phyloP scores from a whole-genome alignment of 768 basidiomycete species.

The Mycena olivaceomarginata region DNA sequence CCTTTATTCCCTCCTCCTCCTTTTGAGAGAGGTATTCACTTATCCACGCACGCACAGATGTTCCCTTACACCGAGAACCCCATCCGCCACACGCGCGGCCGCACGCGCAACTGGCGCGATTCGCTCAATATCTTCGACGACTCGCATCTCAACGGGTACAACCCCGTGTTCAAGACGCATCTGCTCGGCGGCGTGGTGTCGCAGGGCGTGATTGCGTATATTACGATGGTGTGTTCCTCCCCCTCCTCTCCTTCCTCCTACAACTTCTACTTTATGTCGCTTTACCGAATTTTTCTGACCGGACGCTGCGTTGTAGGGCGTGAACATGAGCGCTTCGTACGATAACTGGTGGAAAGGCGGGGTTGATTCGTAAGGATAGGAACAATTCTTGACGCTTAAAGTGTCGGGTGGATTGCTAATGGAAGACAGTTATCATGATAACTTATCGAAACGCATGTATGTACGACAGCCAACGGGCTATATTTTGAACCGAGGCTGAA shows the following conservation, averaged over 20 bases:
- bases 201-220: constrained; percentile 72
- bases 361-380: neutral
- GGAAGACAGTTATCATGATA: neutral
- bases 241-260: too few relatives aligned
- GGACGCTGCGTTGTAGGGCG: constrained; percentile 32
- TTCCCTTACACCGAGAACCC: constrained; percentile 71
- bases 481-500: neutral
- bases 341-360: constrained; percentile 50
- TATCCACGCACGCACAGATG: constrained; percentile 57
- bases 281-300: neutral
- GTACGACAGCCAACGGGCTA: neutral
- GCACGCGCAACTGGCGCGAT: constrained; percentile 72
- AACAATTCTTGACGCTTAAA: too few relatives aligned
- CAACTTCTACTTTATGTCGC: neutral
- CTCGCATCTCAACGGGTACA: constrained; percentile 68
- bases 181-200: constrained; percentile 69
- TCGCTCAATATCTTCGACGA: constrained; percentile 74
- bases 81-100: constrained; percentile 65
- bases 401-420: too few relatives aligned
- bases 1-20: neutral
- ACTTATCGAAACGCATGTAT: constrained; percentile 4
- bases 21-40: neutral
- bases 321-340: constrained; percentile 47
- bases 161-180: constrained; percentile 72
- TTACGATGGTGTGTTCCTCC: constrained; percentile 67